Conservation (phyloP, 768 basidiomycete species). For the Crepidotus variabilis region DNA sequence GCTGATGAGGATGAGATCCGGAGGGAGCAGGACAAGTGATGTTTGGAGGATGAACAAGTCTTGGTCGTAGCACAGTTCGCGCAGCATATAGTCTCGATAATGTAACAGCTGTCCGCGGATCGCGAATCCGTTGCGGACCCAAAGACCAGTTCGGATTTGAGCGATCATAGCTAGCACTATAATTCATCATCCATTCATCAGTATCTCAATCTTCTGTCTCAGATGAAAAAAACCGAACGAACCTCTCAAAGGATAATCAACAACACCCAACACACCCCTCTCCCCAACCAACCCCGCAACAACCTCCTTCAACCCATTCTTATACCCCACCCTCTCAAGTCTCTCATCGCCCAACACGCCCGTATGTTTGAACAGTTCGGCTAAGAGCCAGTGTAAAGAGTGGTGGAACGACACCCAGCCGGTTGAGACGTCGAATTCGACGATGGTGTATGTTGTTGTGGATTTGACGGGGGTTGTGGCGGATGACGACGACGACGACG, state of each 20-base stretch:
- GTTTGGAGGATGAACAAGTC: slow-evolving; percentile 88
- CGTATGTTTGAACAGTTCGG: slow-evolving; percentile 84
- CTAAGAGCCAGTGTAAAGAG: slow-evolving; percentile 85
- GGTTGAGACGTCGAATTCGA: slow-evolving; percentile 76
- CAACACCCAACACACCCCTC: slow-evolving; percentile 64
- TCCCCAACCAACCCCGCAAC: slow-evolving; percentile 61
- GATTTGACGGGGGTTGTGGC: too few species aligned
- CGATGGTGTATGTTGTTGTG: slow-evolving; percentile 41
- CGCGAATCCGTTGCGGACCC: slow-evolving; percentile 96
- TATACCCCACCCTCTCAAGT: slow-evolving; percentile 47
- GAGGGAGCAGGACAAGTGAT: slow-evolving; percentile 73
- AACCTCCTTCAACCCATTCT: slow-evolving; percentile 56
- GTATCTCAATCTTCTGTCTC: background rate
- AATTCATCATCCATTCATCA: background rate
- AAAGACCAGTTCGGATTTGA: slow-evolving; percentile 90
- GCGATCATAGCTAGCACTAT: slow-evolving; percentile 87
- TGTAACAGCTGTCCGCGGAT: slow-evolving; percentile 94
- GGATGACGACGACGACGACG: too few species aligned
- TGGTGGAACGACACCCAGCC: slow-evolving; percentile 93
- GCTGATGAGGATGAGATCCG: slow-evolving; percentile 74
- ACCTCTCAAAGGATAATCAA: slow-evolving; percentile 92
- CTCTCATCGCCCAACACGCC: slow-evolving; percentile 57
- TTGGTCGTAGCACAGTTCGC: slow-evolving; percentile 96
- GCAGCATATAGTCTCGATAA: slow-evolving; percentile 93
- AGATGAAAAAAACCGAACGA: slow-evolving; percentile 18